phyloP scores from a whole-genome alignment of 2,329 filamentous ascomycete genomes.

The Magnaporthiopsis rhizophila region DNA sequence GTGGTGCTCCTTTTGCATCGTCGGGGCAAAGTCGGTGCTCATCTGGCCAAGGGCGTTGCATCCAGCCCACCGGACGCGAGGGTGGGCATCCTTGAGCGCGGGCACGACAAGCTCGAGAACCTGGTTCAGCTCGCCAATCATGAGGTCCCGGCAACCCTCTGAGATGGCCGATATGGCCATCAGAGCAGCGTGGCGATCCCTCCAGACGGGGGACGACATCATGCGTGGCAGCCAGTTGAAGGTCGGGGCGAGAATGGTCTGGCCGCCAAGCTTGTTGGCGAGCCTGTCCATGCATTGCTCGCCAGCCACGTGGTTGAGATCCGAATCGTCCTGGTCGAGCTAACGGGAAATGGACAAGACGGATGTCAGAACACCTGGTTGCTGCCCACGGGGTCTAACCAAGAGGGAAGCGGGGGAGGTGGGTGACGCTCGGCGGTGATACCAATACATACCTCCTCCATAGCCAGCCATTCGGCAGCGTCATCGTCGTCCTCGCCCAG shows the following conservation, averaged over 20 bases:
- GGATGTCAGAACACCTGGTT: background rate
- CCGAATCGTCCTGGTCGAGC: conserved; percentile 92
- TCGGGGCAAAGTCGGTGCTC: conserved; percentile 97
- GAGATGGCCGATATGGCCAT: conserved; percentile 99
- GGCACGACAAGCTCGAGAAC: conserved; percentile 93
- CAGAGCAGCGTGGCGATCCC: conserved; percentile 88
- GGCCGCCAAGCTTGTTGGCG: conserved; percentile 94
- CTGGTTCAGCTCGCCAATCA: conserved; percentile 90
- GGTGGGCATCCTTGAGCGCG: conserved; percentile 79
- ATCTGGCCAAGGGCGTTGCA: conserved; percentile 99
- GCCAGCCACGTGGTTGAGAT: conserved; percentile 93
- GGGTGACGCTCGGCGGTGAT: background rate
- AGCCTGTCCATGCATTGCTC: conserved; percentile 98
- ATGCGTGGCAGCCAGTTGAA: conserved; percentile 97
- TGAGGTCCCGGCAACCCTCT: conserved; percentile 90
- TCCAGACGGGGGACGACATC: conserved; percentile 93
- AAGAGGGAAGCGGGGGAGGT: background rate
- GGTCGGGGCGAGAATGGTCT: conserved; percentile 83
- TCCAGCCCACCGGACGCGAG: conserved; percentile 91
- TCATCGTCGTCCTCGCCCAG: conserved; percentile 92
- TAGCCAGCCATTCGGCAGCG: conserved; percentile 84
- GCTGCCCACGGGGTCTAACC: background rate
- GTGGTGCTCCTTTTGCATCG: conserved; percentile 96
- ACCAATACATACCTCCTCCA: conserved; percentile 67
- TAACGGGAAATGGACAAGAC: conserved; percentile 21